Base-by-base conservation (phyloP, 2,329 filamentous ascomycete species). In the Phyllosticta capitalensis region DNA sequence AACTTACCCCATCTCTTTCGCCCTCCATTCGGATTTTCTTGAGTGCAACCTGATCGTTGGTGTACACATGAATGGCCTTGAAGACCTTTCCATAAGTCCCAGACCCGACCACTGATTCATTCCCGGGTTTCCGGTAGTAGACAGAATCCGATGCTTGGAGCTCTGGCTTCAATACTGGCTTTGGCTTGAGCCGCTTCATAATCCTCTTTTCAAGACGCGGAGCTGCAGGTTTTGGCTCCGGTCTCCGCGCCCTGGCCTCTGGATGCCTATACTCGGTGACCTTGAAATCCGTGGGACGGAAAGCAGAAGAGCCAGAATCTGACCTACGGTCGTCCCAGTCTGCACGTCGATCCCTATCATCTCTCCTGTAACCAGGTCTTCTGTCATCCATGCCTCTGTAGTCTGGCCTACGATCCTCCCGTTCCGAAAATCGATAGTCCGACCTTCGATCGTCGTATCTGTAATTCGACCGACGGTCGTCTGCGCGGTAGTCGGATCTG, bases 51-150 rank as follows among this genome's bases (percentile, higher is more conserved):
- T 89, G 80, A 49, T 85, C 83, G 65, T 89, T 89, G 1, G 89
- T 95, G 70, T 95, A 95, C n/a, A 94, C 89, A 68, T 96, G 90
- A 9, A 91, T 78, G n/a, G 85, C 91, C 71, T 95, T 95, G 79
- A 95, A 96, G 4, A 96, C 91, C 72, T 95, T 95, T 56, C 90
- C 94, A 67, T 96, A 97, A 0, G 92, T 97, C 10, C 92, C 92
- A 51, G 92, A 95, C 17, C 92, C 92, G 20, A 97, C 88, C 0
- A 97, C 92, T 0, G 92, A 97, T 71, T 95, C 92, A 66, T 97
- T 96, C n/a, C 92, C 92, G 1, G 92, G 92, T 70, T 96, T 97
- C 64, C 92, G 83, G 75, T 88, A 96, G 73, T 95, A 97, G 3
- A 97, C 91, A 0, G 92, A 96, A 52, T 92, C 88, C 0, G 92